A percentile compares a stretch with the other conserved stretches of the same genome.
Evolutionary conservation across 176 grass and related monocot genomes (phyloP).

Genomic region (Carex myosuroides): DNA sequence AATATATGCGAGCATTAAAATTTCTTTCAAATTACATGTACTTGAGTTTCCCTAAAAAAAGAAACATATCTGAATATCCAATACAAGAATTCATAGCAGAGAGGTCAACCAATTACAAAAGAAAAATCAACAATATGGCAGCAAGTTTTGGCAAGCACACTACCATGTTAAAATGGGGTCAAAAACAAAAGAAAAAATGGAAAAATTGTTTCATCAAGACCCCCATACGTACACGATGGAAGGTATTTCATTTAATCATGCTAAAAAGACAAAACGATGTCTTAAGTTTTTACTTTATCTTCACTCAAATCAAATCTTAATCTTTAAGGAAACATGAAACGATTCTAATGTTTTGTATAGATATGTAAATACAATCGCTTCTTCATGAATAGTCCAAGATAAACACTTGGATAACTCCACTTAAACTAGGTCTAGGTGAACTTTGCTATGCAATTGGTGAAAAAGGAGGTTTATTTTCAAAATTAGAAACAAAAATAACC

Average conservation of each 20-base stretch:
- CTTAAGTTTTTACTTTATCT: neutral
- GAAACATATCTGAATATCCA: slow-evolving; percentile 20
- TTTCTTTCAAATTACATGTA: neutral
- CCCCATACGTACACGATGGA: neutral
- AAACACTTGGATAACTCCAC: neutral
- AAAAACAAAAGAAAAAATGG: neutral
- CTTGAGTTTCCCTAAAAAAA: neutral
- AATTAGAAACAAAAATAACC: neutral
- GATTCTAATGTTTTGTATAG: neutral
- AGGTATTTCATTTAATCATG: neutral
- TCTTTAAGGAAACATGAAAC: neutral
- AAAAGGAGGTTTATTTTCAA: slow-evolving; percentile 1
- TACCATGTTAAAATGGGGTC: neutral
- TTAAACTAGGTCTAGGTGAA: neutral
- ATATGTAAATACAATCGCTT: neutral
- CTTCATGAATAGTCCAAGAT: neutral
- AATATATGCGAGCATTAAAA: neutral
- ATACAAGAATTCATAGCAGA: slow-evolving; percentile 15
- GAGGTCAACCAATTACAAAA: neutral
- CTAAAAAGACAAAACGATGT: neutral
- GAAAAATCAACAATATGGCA: neutral
- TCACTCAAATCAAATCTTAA: neutral
- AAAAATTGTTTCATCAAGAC: neutral
- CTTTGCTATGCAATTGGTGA: neutral
- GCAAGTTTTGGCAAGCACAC: neutral